Evolutionary conservation across 371 early-diverging fungal genomes (phyloP).

Genomic region (Mycotypha africana): DNA sequence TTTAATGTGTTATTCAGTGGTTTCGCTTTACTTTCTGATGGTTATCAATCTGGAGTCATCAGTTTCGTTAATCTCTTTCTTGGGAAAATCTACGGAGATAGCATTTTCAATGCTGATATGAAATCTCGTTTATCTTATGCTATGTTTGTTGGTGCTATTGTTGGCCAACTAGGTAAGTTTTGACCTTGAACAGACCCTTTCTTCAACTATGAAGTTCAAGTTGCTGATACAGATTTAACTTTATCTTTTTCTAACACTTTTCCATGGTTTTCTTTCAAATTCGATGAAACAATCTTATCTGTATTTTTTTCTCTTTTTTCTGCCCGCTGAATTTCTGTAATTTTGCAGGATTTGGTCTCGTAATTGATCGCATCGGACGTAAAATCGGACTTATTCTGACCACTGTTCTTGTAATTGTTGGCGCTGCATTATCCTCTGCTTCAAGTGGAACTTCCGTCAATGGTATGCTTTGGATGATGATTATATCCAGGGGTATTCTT

Average conservation of each 20-base stretch:
- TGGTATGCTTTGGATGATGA: constrained; percentile 58
- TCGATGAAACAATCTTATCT: too few species aligned
- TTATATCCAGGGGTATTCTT: constrained; percentile 52
- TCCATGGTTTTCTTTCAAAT: neutral
- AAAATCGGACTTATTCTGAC: constrained; percentile 48
- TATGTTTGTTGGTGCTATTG: constrained; percentile 41
- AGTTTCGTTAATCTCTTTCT: constrained; percentile 32
- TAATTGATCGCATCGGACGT: constrained; percentile 48
- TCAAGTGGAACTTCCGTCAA: constrained; percentile 25
- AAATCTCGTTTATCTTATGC: constrained; percentile 37
- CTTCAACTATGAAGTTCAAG: too few species aligned
- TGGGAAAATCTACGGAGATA: constrained; percentile 27
- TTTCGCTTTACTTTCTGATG: constrained; percentile 36
- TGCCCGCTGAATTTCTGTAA: too few species aligned
- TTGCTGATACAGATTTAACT: too few species aligned
- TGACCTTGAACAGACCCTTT: too few species aligned
- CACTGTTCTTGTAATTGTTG: constrained; percentile 44
- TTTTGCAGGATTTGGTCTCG: constrained; percentile 32
- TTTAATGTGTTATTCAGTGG: constrained; percentile 40
- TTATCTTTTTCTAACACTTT: neutral
- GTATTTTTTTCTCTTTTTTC: too few species aligned
- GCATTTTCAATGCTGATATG: constrained; percentile 10
- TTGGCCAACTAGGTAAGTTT: constrained; percentile 40
- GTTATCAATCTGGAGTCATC: constrained; percentile 41
- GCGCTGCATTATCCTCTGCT: constrained; percentile 43